Evolutionary conservation across 768 basidiomycete genomes (phyloP), one percentile per base, ranked within the genome.

Genomic region (Hypholoma fasciculare): DNA sequence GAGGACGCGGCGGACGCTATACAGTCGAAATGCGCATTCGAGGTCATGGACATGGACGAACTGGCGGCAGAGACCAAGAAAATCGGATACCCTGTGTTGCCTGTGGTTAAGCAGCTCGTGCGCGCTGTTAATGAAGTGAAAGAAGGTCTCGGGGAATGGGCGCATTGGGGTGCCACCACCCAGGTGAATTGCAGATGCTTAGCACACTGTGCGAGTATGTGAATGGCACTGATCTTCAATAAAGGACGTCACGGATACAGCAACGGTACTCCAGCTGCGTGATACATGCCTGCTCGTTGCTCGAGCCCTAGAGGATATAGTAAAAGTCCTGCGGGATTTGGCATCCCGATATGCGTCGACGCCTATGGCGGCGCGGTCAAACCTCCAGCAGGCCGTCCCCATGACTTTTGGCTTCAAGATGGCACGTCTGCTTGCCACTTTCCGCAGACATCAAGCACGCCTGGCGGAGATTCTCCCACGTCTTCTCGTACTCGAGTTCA

Each of bases 201-300:
- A 9, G 30, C 30, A 34, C 30, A 34, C 11, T 37, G 20, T 11
- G 23, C 7, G 19, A 16, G n/a, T 34, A 38, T 46, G 17, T 4
- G 48, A 3, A 40, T n/a, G 17, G 30, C 42, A 34, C 30, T 34
- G 30, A 49, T 39, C 42, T 52, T 57, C 36, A 49, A 56, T 63
- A 30, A 39, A 80, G 80, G 79, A 81, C 59, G 77, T 81, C 3
- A 79, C 76, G n/a, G 79, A 80, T 40, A 81, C 79, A 5, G 71
- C 78, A 7, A 79, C 78, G 0, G 62, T 78, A 43, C 69, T 79
- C 7, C 79, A 79, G 61, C 61, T 81, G 20, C 69, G 67, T 2
- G 71, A 74, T 58, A 81, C 78, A 4, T 70, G 78, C 42, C 57
- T 67, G 36, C 63, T 78, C 20, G 58, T 67, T 26, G 59, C 61